Evolutionary conservation across 129 eudicot species (phyloP).

Genomic region (Lonicera japonica): DNA sequence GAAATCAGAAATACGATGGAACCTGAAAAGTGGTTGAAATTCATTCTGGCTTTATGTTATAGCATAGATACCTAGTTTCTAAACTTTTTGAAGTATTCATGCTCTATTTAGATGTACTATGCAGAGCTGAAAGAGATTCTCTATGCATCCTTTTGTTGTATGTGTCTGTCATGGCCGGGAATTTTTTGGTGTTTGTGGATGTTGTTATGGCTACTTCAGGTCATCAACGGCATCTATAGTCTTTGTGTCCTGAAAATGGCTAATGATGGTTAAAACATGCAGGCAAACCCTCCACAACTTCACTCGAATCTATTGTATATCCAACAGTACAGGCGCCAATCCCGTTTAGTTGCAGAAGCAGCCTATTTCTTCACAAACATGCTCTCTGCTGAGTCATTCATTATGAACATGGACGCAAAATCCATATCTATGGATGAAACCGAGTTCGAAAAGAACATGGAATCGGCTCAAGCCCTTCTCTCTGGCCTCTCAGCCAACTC

Average conservation of each 20-base stretch:
- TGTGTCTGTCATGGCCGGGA: too few relatives aligned
- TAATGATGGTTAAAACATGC: constrained; percentile 12
- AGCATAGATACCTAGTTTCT: too few relatives aligned
- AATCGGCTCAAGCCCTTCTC: constrained; percentile 66
- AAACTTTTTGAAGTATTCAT: too few relatives aligned
- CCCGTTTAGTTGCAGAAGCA: constrained; percentile 70
- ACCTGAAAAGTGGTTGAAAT: too few relatives aligned
- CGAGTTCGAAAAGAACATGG: constrained; percentile 80
- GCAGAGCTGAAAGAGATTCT: too few relatives aligned
- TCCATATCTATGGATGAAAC: constrained; percentile 83
- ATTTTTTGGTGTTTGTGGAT: too few relatives aligned
- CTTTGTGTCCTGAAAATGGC: not conserved
- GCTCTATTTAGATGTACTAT: too few relatives aligned
- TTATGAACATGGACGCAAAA: constrained; percentile 60
- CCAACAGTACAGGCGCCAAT: constrained; percentile 72
- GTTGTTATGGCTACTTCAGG: too few relatives aligned
- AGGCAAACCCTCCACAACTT: constrained; percentile 94
- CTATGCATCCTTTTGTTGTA: too few relatives aligned
- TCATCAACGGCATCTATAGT: not conserved
- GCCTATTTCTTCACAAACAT: constrained; percentile 87
- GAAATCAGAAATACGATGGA: too few relatives aligned
- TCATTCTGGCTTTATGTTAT: too few relatives aligned
- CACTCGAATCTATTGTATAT: constrained; percentile 77
- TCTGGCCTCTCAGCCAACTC: constrained; percentile 48
- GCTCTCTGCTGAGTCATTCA: constrained; percentile 81